These are phyloP conservation scores for Amanita rubescens DNA, from an alignment of 768 basidiomycete species.

Conservation along the genomic window DNA sequence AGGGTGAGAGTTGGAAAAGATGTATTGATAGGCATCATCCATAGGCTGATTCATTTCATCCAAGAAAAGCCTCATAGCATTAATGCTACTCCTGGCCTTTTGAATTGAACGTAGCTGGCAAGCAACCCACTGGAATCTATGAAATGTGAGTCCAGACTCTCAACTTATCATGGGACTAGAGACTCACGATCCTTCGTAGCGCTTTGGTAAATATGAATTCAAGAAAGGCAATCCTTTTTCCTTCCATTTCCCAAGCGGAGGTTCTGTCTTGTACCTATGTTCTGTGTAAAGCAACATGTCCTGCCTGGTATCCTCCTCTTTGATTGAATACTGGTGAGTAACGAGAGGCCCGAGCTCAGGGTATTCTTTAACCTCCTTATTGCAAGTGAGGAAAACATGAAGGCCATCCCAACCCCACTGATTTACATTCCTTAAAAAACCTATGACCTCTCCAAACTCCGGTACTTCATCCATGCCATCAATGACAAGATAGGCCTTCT, in stretches of 20 bases:
- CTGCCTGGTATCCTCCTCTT: not conserved
- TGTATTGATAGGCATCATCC: not conserved
- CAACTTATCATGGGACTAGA: not conserved
- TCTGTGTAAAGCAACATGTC: not conserved
- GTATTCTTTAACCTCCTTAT: not conserved
- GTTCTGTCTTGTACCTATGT: not conserved
- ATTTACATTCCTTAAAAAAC: not conserved
- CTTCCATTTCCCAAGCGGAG: not conserved
- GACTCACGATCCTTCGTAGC: not conserved
- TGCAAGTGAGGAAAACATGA: not conserved
- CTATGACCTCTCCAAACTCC: not conserved
- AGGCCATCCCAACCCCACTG: not conserved
- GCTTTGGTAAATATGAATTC: not conserved
- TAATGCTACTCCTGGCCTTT: constrained; percentile 1
- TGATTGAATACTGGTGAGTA: constrained; percentile 1
- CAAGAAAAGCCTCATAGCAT: not conserved
- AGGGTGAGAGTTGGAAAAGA: not conserved
- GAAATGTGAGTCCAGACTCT: not conserved
- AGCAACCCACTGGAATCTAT: not conserved
- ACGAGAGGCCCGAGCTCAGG: not conserved
- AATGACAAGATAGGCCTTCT: not conserved
- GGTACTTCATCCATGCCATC: not conserved
- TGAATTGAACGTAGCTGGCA: not conserved
- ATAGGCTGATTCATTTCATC: not conserved
- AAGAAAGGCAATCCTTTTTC: not conserved